Conservation (phyloP, 2,329 filamentous ascomycete species). For the Macrophomina tecta region DNA sequence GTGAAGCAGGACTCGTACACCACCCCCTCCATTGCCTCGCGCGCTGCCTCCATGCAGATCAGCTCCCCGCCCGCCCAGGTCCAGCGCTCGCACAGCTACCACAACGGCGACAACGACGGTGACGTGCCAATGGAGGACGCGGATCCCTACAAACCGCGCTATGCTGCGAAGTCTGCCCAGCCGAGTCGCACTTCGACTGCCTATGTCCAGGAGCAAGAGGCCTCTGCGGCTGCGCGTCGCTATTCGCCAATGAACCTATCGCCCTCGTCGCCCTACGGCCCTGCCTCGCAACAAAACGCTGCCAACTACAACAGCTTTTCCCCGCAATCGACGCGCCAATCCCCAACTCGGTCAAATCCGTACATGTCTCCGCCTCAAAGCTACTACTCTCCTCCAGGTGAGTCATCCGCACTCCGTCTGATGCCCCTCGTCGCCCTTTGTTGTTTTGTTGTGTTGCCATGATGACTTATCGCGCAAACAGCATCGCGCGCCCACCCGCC, state of each 20-base stretch:
- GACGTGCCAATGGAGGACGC: constrained; percentile 79
- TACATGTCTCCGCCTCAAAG: constrained; percentile 63
- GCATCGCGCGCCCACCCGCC: constrained; percentile 61
- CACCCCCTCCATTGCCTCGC: constrained; percentile 42
- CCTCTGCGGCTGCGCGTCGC: constrained; percentile 80
- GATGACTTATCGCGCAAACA: constrained; percentile 31
- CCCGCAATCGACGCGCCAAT: constrained; percentile 69
- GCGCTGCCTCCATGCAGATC: constrained; percentile 45
- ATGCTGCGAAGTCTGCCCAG: constrained; percentile 75
- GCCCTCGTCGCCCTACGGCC: constrained; percentile 78
- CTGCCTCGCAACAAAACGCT: constrained; percentile 61
- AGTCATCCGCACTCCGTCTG: constrained; percentile 34
- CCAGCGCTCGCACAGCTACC: constrained; percentile 43
- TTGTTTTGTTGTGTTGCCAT: constrained; percentile 34
- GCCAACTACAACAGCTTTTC: constrained; percentile 49
- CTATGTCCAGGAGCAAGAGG: constrained; percentile 72
- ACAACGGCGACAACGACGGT: constrained; percentile 49
- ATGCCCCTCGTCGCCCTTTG: constrained; percentile 27
- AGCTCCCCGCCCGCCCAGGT: constrained; percentile 41
- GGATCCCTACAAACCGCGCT: constrained; percentile 87
- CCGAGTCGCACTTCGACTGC: constrained; percentile 79
- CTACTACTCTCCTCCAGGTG: constrained; percentile 66
- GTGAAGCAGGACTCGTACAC: constrained; percentile 44
- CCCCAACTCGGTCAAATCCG: constrained; percentile 72
- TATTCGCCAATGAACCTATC: constrained; percentile 98